Conservation (phyloP, 164 flowering plant species). For the Umbilicus rupestris region DNA sequence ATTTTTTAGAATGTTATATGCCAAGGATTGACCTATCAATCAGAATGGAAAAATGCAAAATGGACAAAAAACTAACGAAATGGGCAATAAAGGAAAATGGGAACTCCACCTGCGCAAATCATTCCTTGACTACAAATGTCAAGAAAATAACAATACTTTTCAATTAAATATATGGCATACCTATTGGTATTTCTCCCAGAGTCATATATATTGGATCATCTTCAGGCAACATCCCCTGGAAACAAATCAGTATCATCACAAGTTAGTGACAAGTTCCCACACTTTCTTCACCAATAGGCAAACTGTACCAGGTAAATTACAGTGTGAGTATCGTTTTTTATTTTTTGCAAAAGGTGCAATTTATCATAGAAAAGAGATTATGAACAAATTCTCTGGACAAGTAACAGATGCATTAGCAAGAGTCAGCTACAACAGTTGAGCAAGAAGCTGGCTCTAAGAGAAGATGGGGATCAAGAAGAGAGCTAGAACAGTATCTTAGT, state of each 20-base stretch:
- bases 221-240: constrained; percentile 69
- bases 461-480: too few species aligned
- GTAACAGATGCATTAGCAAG: too few species aligned
- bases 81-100: neutral
- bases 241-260: constrained; percentile 16
- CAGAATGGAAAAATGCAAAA: neutral
- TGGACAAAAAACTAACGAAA: neutral
- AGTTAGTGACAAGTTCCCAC: constrained; percentile 1
- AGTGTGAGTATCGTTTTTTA: neutral
- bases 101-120: neutral
- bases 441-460: too few species aligned
- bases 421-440: too few species aligned
- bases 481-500: too few species aligned
- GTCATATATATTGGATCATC: constrained; percentile 88
- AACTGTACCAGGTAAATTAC: neutral
- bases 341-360: too few species aligned
- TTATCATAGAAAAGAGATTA: too few species aligned
- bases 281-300: neutral
- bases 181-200: constrained; percentile 87
- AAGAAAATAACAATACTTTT: constrained; percentile 25
- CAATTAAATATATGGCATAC: constrained; percentile 47
- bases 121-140: neutral
- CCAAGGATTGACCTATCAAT: neutral
- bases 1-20: neutral
- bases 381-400: too few species aligned